Evolutionary conservation across 495 filamentous ascomycete species (phyloP).

Genomic region (Aspergillus bridgeri): DNA sequence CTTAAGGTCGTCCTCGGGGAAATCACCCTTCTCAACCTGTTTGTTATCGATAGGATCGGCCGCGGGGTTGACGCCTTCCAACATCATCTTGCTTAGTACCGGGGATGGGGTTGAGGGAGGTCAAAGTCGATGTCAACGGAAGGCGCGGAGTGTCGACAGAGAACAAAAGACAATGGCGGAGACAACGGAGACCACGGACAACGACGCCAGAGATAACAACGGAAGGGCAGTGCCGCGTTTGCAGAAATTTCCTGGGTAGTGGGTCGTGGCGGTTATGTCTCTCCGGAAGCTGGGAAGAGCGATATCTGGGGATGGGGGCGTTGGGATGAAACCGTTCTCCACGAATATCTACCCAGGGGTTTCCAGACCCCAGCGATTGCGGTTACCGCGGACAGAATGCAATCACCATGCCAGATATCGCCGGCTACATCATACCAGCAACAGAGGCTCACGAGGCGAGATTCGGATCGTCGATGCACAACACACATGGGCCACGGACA

Average conservation of each 20-base stretch:
- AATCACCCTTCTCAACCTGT: conserved; percentile 11
- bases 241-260: background rate
- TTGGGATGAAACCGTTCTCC: background rate
- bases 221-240: background rate
- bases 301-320: background rate
- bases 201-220: background rate
- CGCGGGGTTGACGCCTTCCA: conserved; percentile 8
- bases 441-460: background rate
- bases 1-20: conserved; percentile 24
- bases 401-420: background rate
- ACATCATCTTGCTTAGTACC: conserved; percentile 3
- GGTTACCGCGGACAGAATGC: background rate
- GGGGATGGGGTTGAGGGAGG: background rate
- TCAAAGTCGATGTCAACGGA: background rate
- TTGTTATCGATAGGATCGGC: conserved; percentile 12
- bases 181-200: too few relatives aligned
- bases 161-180: background rate
- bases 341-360: background rate
- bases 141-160: background rate
- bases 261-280: background rate
- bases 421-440: background rate
- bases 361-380: background rate
- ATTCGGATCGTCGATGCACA: background rate
- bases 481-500: background rate
- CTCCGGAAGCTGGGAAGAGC: background rate